Conservation (phyloP, 2,329 filamentous ascomycete genomes). For the Nakataea oryzae region DNA sequence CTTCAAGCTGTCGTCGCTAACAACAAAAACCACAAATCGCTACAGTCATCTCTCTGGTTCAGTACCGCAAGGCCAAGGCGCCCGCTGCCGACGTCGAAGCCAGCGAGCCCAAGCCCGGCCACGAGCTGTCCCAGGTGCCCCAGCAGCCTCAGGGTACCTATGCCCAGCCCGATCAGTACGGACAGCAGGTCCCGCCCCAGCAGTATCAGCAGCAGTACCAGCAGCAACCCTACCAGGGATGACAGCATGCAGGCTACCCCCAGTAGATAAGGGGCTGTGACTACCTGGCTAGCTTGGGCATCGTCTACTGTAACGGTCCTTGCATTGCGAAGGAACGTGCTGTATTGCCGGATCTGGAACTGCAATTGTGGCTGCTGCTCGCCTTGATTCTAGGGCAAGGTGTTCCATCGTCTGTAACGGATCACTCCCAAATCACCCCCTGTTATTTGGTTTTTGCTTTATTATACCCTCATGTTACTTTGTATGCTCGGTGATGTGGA, state of each 20-base stretch:
- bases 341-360: neutral
- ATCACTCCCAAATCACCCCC: neutral
- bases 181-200: constrained; percentile 6
- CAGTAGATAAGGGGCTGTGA: neutral
- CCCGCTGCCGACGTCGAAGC: neutral
- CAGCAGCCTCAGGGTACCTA: neutral
- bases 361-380: neutral
- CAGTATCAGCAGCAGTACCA: constrained; percentile 6
- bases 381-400: neutral
- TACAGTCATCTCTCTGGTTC: constrained; percentile 1
- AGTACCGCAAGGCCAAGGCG: neutral
- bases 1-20: neutral
- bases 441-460: neutral
- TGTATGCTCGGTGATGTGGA: too few relatives aligned
- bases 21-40: neutral
- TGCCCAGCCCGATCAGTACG: neutral
- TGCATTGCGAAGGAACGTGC: neutral
- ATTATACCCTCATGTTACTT: neutral
- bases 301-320: neutral
- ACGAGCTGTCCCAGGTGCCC: neutral
- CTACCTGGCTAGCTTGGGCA: neutral
- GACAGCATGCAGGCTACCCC: neutral
- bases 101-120: constrained; percentile 3
- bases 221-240: neutral
- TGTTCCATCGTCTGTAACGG: neutral